phyloP scores from a whole-genome alignment of 495 filamentous ascomycete genomes.

The Parachaetomium inaequale region DNA sequence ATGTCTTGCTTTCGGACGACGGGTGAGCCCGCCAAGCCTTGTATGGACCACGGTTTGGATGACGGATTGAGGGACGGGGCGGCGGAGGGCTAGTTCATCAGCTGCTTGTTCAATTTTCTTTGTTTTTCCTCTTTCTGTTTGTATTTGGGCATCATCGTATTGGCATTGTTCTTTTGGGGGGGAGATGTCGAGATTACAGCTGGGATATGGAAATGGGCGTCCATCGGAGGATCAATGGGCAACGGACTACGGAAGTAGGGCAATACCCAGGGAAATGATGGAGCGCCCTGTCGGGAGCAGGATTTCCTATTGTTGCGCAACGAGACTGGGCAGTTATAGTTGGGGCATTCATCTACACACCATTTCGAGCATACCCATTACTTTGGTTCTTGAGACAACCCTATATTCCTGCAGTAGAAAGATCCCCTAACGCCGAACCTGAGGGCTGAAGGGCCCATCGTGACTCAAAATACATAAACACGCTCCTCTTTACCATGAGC shows the following conservation, averaged over 20 bases:
- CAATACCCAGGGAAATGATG: neutral
- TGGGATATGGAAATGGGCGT: neutral
- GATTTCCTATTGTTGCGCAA: neutral
- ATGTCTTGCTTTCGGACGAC: neutral
- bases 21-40: neutral
- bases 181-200: neutral
- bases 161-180: slow-evolving; percentile 18
- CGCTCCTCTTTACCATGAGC: neutral
- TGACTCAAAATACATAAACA: neutral
- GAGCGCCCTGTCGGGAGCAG: neutral
- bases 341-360: neutral
- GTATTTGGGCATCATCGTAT: slow-evolving; percentile 11
- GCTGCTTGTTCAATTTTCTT: slow-evolving; percentile 11
- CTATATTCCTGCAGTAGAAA: neutral
- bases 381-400: neutral
- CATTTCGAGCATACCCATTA: neutral
- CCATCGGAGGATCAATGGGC: neutral
- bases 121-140: slow-evolving; percentile 7
- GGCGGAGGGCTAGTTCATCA: neutral
- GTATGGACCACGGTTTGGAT: neutral
- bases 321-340: neutral
- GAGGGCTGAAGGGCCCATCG: neutral
- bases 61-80: neutral
- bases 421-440: neutral
- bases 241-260: neutral